Base-by-base conservation (phyloP, 2,329 filamentous ascomycete genomes). In the Dichotomopilus funicola region DNA sequence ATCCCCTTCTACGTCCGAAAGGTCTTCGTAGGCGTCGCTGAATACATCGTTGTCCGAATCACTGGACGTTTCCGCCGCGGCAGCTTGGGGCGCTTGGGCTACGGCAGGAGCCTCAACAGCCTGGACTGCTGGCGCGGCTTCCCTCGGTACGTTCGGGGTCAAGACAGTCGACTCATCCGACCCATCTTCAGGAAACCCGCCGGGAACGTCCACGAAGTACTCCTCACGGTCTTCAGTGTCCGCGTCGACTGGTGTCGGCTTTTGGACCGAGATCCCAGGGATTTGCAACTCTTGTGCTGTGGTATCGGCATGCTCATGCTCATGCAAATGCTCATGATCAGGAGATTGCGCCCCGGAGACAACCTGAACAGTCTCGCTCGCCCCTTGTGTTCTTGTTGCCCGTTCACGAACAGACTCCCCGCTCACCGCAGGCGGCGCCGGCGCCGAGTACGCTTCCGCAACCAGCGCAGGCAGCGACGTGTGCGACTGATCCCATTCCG, bases 11-110 rank as follows among this genome's bases (percentile, higher is more conserved):
- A 77, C 65, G 11, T 89, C 84, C 0, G 81, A 81, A 0, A 87
- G 72, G 58, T 90, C 86, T 69, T 91, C 88, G 53, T 86, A 86
- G 1, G 88, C 88, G 69, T 91, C 88, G 61, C 85, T 89, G 66
- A 89, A 91, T 31, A 88, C 59, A 44, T 62, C 63, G 49, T 53
- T 62, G 33, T 63, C 63, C 0, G 62, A 61, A 42, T 65, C 60
- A 45, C 48, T 63, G 2, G 58, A 54, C 7, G 45, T 37, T 35
- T 62, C 59, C 2, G 47, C 43, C 3, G 11, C n/a, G n/a, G 49
- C n/a, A 11, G 42, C 19, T 11, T 45, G 44, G 5, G 52, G 31
- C 7, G 42, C 19, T 12, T 13, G 7, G 9, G n/a, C 41, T 31
- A 40, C 13, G 8, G 44, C 10, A 3, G 34, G 34, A 19, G 3